Conservation (phyloP, 148 eudicot species). For the Hydrangea macrophylla region DNA sequence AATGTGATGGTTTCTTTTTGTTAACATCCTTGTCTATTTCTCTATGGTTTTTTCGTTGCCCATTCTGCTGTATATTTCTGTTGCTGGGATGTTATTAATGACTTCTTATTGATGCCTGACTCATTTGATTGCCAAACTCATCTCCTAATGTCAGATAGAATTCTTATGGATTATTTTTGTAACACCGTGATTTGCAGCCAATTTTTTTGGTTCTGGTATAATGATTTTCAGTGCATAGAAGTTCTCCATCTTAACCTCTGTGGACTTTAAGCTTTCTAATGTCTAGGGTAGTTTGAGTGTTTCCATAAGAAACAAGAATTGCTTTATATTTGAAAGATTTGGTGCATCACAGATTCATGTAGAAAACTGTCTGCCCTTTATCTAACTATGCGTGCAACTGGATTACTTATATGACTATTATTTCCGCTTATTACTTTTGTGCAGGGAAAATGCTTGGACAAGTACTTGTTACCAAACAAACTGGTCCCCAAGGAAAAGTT, state of each 20-base stretch:
- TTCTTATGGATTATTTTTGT: not conserved
- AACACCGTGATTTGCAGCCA: not conserved
- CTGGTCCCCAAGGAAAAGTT: constrained; percentile 88
- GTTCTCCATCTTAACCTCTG: not conserved
- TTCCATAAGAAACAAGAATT: not conserved
- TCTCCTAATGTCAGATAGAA: too few relatives aligned
- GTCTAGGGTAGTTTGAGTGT: not conserved
- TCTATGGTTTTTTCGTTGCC: not conserved
- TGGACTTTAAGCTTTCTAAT: not conserved
- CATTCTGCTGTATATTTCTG: too few relatives aligned
- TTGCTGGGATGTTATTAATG: too few relatives aligned
- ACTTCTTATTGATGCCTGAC: not conserved
- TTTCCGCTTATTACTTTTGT: constrained; percentile 5
- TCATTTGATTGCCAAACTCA: too few relatives aligned
- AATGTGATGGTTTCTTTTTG: not conserved
- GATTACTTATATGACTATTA: not conserved
- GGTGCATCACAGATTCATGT: too few relatives aligned
- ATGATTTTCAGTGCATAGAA: not conserved
- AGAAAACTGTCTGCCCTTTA: not conserved
- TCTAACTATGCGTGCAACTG: not conserved
- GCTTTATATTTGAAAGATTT: not conserved
- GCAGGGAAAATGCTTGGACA: constrained; percentile 96
- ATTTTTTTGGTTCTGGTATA: constrained; percentile 1
- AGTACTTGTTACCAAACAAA: constrained; percentile 94
- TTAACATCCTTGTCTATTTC: not conserved